phyloP scores from a whole-genome alignment of 345 rosid genomes.

The Arabidopsis suecica region DNA sequence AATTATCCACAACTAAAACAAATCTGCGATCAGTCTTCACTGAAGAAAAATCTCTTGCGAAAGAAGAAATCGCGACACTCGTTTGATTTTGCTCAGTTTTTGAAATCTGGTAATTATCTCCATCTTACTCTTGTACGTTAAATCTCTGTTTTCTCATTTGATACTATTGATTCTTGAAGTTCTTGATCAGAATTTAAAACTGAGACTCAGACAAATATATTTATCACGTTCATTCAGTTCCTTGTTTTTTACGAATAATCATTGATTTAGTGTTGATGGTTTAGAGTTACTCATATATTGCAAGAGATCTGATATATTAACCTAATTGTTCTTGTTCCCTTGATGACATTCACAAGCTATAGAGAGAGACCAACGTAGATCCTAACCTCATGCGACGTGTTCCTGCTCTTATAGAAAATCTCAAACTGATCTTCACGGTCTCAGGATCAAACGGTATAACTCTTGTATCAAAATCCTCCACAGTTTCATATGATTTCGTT shows the following conservation, averaged over 20 bases:
- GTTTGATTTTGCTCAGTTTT: constrained; percentile 1
- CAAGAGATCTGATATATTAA: background rate
- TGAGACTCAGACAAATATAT: background rate
- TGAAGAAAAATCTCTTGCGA: background rate
- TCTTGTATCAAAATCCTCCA: background rate
- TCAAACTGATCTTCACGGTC: constrained; percentile 43
- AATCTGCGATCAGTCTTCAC: constrained; percentile 4
- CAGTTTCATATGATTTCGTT: background rate
- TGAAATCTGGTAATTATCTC: background rate
- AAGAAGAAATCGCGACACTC: background rate
- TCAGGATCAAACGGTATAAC: constrained; percentile 52
- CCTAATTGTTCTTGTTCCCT: background rate
- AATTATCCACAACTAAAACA: constrained; percentile 14
- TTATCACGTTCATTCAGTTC: background rate
- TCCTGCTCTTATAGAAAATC: constrained; percentile 38
- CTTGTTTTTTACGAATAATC: background rate
- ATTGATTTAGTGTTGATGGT: constrained; percentile 7
- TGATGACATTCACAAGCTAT: constrained; percentile 1
- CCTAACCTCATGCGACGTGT: constrained; percentile 33
- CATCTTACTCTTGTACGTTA: background rate
- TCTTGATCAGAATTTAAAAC: constrained; percentile 1
- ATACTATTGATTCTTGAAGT: background rate
- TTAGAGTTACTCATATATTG: background rate
- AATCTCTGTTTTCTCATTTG: background rate
- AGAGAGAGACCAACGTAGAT: background rate